Conservation (phyloP, 2,329 filamentous ascomycete species). For the Botrytis fragariae region DNA sequence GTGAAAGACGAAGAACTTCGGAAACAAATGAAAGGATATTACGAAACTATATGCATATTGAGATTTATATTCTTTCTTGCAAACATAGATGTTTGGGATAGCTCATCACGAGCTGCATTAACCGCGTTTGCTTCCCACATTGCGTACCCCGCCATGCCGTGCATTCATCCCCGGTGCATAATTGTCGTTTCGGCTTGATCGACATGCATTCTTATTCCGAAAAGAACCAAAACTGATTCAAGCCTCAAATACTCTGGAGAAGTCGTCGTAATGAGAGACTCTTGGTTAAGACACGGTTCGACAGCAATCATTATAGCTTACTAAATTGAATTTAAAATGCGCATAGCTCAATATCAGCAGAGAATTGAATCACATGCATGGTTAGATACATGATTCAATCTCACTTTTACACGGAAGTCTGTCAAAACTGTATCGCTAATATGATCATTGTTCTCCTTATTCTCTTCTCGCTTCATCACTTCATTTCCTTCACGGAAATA, state of each 20-base stretch:
- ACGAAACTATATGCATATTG: background rate
- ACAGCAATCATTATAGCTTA: background rate
- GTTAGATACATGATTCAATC: accelerated
- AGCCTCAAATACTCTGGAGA: background rate
- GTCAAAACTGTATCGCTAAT: background rate
- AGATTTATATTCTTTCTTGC: background rate
- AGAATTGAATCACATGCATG: background rate
- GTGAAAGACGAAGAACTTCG: background rate
- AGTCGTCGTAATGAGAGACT: background rate
- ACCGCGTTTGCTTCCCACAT: background rate
- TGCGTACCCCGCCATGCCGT: background rate
- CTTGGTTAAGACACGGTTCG: background rate
- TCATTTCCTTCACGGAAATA: background rate
- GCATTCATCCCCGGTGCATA: background rate
- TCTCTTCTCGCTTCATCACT: background rate
- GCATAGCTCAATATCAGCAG: background rate
- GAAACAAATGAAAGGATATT: background rate
- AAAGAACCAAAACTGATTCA: background rate
- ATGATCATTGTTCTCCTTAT: background rate
- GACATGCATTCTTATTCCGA: background rate
- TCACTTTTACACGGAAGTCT: background rate
- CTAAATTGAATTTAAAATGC: background rate
- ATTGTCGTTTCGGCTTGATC: background rate
- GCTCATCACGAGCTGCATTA: background rate
- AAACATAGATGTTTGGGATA: background rate